A percentile compares a stretch with the other conserved stretches of the same genome.
Evolutionary conservation across 495 filamentous ascomycete genomes (phyloP).

Genomic region (Glonium stellatum): DNA sequence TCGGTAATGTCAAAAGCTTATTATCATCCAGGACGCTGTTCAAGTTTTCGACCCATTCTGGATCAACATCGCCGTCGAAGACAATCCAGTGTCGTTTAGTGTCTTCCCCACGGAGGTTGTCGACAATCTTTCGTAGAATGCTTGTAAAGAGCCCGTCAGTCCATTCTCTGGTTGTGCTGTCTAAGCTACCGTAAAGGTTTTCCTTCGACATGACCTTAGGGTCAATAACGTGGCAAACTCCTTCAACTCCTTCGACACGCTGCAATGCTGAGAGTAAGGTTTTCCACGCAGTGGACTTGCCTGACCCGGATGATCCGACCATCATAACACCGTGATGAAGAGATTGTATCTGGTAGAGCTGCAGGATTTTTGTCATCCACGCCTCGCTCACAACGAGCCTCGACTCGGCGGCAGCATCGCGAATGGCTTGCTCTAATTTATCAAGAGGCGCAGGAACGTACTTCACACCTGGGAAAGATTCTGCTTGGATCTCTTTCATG

Average conservation of each 20-base stretch:
- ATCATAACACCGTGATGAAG: conserved; percentile 99
- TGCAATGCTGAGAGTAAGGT: conserved; percentile 90
- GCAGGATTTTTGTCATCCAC: conserved; percentile 94
- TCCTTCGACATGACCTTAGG: conserved; percentile 99
- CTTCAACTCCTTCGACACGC: conserved; percentile 81
- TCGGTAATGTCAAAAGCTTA: conserved; percentile 90
- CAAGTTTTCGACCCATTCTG: conserved; percentile 98
- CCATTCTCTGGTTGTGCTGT: conserved; percentile 96
- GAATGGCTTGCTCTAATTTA: conserved; percentile 72
- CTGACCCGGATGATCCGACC: conserved; percentile 91
- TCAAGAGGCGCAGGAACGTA: conserved; percentile 85
- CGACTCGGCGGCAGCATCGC: conserved; percentile 69
- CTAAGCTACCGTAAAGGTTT: conserved; percentile 85
- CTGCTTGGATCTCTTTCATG: conserved; percentile 76
- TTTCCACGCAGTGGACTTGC: conserved; percentile 93
- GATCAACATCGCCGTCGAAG: conserved; percentile 97
- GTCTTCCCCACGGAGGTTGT: conserved; percentile 96
- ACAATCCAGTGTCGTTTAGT: conserved; percentile 98
- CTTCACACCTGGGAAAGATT: conserved; percentile 85
- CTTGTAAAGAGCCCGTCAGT: conserved; percentile 97
- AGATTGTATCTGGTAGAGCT: conserved; percentile 93
- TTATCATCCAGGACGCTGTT: conserved; percentile 99
- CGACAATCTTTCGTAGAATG: conserved; percentile 94
- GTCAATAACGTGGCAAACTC: conserved; percentile 94
- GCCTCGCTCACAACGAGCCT: conserved; percentile 81